A percentile compares a stretch with the other conserved stretches of the same genome.
Evolutionary conservation across 345 rosid genomes (phyloP).

Genomic region (Physaria fendleri): DNA sequence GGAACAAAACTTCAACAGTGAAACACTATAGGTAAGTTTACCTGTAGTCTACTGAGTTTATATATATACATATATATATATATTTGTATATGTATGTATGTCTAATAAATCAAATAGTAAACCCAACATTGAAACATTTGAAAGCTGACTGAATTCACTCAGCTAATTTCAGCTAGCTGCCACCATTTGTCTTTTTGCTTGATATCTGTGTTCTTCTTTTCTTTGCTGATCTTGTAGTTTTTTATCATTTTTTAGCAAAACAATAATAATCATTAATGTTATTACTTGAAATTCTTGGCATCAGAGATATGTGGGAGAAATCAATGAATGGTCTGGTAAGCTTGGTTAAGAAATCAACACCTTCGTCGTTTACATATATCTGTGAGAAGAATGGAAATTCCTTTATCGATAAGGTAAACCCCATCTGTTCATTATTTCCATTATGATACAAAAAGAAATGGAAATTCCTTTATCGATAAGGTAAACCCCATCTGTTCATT

Average conservation of each 20-base stretch:
- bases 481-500: constrained; percentile 6
- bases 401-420: constrained; percentile 62
- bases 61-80: neutral
- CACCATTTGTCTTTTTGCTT: neutral
- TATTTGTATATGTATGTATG: neutral
- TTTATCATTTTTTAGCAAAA: neutral
- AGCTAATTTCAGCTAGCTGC: neutral
- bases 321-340: constrained; percentile 90
- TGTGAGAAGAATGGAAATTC: constrained; percentile 76
- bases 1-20: constrained; percentile 72
- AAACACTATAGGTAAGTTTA: constrained; percentile 54
- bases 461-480: too few relatives aligned
- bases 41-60: constrained; percentile 2
- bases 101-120: neutral
- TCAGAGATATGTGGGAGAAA: constrained; percentile 97
- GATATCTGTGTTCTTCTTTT: neutral
- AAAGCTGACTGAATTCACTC: neutral
- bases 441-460: neutral
- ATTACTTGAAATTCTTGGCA: constrained; percentile 5
- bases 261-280: neutral
- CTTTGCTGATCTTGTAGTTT: constrained; percentile 7
- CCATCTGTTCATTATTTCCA: neutral
- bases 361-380: constrained; percentile 81
- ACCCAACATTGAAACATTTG: neutral
- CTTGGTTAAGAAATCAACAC: constrained; percentile 72